Percentiles rank a stretch among this genome's conserved stretches.
Conservation (phyloP, 768 basidiomycete species). For the Porphyrellus cyaneotinctus region DNA sequence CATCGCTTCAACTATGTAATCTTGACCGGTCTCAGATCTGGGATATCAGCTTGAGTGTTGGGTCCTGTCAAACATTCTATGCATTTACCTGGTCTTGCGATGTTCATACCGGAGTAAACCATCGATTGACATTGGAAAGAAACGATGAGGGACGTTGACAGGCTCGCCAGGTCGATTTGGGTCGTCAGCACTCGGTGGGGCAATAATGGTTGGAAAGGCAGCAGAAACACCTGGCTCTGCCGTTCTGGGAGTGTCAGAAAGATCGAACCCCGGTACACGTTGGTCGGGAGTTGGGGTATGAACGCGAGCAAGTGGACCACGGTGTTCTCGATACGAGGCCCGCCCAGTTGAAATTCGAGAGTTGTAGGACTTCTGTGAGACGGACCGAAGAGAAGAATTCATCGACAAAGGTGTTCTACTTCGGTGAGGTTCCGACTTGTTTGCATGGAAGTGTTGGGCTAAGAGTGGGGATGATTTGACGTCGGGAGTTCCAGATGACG, state of each 20-base stretch:
- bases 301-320: conserved; percentile 10
- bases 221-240: not conserved
- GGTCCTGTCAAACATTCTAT: not conserved
- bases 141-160: not conserved
- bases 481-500: not conserved
- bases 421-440: not conserved
- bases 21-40: not conserved
- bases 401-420: conserved; percentile 8
- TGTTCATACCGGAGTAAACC: conserved; percentile 7
- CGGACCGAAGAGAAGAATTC: conserved; percentile 13
- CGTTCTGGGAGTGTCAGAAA: not conserved
- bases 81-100: conserved; percentile 9
- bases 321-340: conserved; percentile 20
- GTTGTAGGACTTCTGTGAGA: conserved; percentile 12
- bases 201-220: not conserved
- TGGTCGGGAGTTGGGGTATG: conserved; percentile 7
- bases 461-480: not conserved
- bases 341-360: conserved; percentile 21
- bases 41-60: not conserved
- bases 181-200: conserved; percentile 3
- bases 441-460: not conserved
- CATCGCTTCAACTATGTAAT: conserved; percentile 17
- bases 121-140: conserved; percentile 13
- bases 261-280: not conserved
- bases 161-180: conserved; percentile 9